Evolutionary conservation across 2,329 filamentous ascomycete species (phyloP).

Genomic region (Pseudogymnoascus sp.): DNA sequence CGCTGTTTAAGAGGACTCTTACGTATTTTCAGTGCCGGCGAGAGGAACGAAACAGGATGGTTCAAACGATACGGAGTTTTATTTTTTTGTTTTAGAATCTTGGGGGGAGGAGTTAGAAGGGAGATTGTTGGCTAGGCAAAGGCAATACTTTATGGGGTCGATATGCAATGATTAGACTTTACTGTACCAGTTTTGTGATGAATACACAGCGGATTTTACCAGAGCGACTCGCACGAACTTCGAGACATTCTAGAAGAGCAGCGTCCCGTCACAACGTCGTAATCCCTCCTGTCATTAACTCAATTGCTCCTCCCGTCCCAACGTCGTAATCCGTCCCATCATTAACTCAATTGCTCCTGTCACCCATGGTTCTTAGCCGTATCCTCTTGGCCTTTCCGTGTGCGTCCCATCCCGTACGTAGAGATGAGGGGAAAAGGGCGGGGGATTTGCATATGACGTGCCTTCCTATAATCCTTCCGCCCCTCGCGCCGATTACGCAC

Average conservation of each 20-base stretch:
- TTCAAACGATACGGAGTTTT: constrained; percentile 1
- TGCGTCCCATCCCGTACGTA: neutral
- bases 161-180: constrained; percentile 4
- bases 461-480: neutral
- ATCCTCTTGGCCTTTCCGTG: neutral
- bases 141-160: neutral
- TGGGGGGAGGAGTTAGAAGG: neutral
- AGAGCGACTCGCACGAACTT: neutral
- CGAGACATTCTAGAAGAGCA: neutral
- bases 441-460: neutral
- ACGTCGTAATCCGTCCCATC: neutral
- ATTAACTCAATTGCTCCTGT: neutral
- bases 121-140: neutral
- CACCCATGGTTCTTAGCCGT: neutral
- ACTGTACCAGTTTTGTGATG: neutral
- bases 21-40: neutral
- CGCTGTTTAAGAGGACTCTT: neutral
- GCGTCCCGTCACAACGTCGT: neutral
- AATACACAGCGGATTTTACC: neutral
- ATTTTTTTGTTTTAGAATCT: neutral
- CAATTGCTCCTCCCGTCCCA: neutral
- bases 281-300: neutral
- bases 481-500: neutral
- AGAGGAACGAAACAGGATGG: constrained; percentile 3
- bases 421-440: neutral